Percentiles rank a stretch among this genome's conserved stretches.
Evolutionary conservation across 2,329 filamentous ascomycete genomes (phyloP).

Genomic region (Ophiostoma himal-ulmi): DNA sequence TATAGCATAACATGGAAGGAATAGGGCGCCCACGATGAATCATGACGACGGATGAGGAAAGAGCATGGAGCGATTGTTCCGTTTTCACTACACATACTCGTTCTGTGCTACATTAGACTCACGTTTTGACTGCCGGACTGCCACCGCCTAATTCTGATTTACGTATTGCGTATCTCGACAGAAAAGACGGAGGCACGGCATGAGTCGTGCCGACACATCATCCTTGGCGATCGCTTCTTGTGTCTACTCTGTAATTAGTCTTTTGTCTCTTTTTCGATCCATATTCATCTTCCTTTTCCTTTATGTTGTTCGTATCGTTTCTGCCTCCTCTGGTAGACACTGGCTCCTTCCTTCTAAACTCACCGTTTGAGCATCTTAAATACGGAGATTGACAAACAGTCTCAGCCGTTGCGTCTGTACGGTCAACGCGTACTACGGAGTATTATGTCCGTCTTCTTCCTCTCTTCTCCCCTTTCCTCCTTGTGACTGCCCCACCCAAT

Average conservation of each 20-base stretch:
- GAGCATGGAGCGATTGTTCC: background rate
- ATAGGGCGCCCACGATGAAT: background rate
- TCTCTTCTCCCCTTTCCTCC: background rate
- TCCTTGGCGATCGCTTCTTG: background rate
- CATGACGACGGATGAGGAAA: background rate
- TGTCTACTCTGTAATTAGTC: background rate
- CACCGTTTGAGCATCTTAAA: no score
- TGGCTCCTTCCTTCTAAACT: no score
- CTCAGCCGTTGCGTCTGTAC: no score
- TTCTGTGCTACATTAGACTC: background rate
- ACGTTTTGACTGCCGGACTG: background rate
- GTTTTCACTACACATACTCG: background rate
- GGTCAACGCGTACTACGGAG: no score
- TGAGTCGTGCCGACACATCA: background rate
- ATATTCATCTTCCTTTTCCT: no score
- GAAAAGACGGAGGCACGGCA: background rate
- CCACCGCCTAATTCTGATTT: no score
- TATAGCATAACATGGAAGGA: background rate
- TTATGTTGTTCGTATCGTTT: no score
- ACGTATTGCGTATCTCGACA: background rate
- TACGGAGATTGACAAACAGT: no score
- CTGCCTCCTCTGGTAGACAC: no score
- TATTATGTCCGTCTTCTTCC: no score
- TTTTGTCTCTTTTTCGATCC: background rate
- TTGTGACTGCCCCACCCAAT: background rate